Conservation (phyloP, 495 filamentous ascomycete genomes). For the Penicillium verhagenii region DNA sequence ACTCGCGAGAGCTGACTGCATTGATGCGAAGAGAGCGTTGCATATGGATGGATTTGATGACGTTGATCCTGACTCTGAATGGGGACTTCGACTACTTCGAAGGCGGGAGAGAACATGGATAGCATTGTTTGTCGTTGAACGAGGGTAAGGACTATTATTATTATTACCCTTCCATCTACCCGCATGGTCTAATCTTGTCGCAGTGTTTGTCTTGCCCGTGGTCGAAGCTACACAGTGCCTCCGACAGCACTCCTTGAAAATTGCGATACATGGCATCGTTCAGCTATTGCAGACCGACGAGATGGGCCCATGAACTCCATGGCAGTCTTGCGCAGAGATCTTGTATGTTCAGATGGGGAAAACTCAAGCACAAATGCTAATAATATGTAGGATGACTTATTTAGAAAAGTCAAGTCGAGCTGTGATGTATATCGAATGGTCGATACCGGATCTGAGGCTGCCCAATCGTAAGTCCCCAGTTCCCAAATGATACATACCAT, state of each 20-base stretch:
- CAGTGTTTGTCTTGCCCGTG: constrained; percentile 67
- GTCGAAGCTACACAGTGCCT: constrained; percentile 65
- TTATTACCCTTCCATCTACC: neutral
- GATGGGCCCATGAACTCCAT: constrained; percentile 69
- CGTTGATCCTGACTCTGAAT: constrained; percentile 57
- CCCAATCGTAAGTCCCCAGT: constrained; percentile 48
- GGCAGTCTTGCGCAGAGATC: constrained; percentile 63
- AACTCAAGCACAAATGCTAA: neutral
- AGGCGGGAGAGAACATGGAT: constrained; percentile 69
- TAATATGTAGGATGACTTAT: constrained; percentile 53
- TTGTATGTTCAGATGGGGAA: constrained; percentile 43
- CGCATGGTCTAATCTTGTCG: constrained; percentile 7
- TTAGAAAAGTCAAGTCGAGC: constrained; percentile 57
- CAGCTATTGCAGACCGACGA: constrained; percentile 59
- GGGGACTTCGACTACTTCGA: constrained; percentile 58
- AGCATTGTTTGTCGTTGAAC: constrained; percentile 68
- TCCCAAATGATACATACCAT: neutral
- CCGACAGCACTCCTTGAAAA: constrained; percentile 61
- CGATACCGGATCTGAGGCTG: constrained; percentile 52
- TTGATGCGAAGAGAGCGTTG: constrained; percentile 62
- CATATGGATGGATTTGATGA: constrained; percentile 66
- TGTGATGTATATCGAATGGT: constrained; percentile 58
- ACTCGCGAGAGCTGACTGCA: constrained; percentile 61
- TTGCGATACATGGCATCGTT: constrained; percentile 67
- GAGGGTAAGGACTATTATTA: constrained; percentile 56